A percentile compares a stretch with the other conserved stretches of the same genome.
Conservation (phyloP, 2,329 filamentous ascomycete genomes). For the Ustulina deusta region DNA sequence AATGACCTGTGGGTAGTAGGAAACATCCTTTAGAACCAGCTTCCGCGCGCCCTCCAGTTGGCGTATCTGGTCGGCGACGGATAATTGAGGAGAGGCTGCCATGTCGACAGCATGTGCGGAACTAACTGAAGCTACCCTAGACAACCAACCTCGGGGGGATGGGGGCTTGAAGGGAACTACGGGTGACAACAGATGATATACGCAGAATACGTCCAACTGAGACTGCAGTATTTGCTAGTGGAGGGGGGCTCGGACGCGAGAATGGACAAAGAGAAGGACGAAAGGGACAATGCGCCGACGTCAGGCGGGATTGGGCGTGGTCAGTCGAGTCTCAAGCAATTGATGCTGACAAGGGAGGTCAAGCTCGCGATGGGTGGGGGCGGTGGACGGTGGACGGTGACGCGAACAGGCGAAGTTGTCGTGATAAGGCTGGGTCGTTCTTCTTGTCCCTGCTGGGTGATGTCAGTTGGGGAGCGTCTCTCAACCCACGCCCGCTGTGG, state of each 20-base stretch:
- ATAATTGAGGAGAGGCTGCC: constrained; percentile 62
- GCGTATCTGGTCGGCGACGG: constrained; percentile 79
- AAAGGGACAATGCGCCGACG: constrained; percentile 19
- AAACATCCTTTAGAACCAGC: constrained; percentile 86
- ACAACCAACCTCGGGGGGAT: constrained; percentile 22
- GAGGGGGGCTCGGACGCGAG: background rate
- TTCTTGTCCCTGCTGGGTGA: constrained; percentile 37
- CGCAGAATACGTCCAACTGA: constrained; percentile 4
- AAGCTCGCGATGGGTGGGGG: background rate
- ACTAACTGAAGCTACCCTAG: constrained; percentile 30
- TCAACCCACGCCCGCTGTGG: constrained; percentile 17
- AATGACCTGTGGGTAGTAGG: constrained; percentile 91
- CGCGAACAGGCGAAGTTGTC: background rate
- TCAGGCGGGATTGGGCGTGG: constrained; percentile 7
- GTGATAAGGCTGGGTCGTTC: constrained; percentile 23
- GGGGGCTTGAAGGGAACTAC: constrained; percentile 28
- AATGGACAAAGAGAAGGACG: background rate
- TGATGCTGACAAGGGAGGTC: constrained; percentile 2
- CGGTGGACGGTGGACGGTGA: background rate
- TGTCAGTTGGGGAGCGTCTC: constrained; percentile 40
- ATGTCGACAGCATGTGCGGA: constrained; percentile 54
- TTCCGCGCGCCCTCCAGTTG: constrained; percentile 92
- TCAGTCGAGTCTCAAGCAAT: constrained; percentile 16
- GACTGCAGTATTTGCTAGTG: background rate
- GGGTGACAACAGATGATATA: constrained; percentile 22